These are phyloP conservation scores for Neoboletus subvelutipes DNA, from an alignment of 768 basidiomycete species.

Conservation along the genomic window DNA sequence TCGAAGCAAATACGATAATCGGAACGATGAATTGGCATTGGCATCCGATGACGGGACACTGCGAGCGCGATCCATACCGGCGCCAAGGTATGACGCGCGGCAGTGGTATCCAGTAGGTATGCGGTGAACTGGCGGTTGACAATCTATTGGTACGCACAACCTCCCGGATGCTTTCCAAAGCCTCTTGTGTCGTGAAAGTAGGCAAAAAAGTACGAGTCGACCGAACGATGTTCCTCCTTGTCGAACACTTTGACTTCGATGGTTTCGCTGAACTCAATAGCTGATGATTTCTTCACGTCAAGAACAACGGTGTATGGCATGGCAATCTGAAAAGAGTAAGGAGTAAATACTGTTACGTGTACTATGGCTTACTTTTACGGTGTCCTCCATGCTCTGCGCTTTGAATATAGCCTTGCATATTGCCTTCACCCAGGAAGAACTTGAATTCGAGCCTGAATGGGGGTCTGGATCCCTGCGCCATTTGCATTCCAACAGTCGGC, in stretches of 20 bases:
- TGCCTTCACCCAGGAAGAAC: constrained; percentile 98
- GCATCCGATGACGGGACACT: constrained; percentile 37
- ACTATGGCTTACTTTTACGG: constrained; percentile 68
- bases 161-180: constrained; percentile 79
- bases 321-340: constrained; percentile 61
- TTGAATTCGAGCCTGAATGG: too few relatives aligned
- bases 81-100: constrained; percentile 34
- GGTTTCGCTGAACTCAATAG: constrained; percentile 95
- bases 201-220: constrained; percentile 94
- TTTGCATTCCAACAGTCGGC: too few relatives aligned
- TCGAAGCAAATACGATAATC: constrained; percentile 61
- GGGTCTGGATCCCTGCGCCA: too few relatives aligned
- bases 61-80: constrained; percentile 39
- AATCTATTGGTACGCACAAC: constrained; percentile 61
- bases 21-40: constrained; percentile 49
- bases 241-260: constrained; percentile 93
- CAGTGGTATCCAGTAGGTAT: constrained; percentile 62
- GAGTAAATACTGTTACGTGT: neutral
- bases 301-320: constrained; percentile 89
- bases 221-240: constrained; percentile 68
- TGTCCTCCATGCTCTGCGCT: constrained; percentile 94
- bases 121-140: constrained; percentile 20
- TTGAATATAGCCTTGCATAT: constrained; percentile 94
- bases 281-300: constrained; percentile 84
- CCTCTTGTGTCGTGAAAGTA: constrained; percentile 82